A percentile compares a stretch with the other conserved stretches of the same genome.
Conservation (phyloP, 2,329 filamentous ascomycete genomes). For the Alternaria incomplexa region DNA sequence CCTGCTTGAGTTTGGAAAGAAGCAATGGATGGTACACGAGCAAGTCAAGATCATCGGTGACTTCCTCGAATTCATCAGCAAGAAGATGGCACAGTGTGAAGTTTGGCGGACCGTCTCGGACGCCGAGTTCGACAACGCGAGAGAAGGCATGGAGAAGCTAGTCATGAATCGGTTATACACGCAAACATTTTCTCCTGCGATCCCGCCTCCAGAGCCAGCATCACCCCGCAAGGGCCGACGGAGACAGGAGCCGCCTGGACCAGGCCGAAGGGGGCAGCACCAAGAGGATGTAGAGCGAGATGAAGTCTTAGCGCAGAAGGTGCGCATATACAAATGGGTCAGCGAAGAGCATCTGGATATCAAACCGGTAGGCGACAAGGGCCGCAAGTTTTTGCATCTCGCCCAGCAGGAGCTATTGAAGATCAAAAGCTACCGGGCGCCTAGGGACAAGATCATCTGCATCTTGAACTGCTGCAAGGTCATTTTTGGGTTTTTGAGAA, state of each 20-base stretch:
- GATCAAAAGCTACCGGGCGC: conserved; percentile 96
- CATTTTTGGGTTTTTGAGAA: conserved; percentile 92
- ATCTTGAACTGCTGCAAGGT: conserved; percentile 99
- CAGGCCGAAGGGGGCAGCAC: conserved; percentile 90
- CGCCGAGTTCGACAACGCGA: conserved; percentile 96
- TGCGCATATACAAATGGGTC: conserved; percentile 96
- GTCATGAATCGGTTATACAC: conserved; percentile 98
- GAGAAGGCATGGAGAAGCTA: conserved; percentile 98
- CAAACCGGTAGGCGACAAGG: conserved; percentile 80
- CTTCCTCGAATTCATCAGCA: conserved; percentile 93
- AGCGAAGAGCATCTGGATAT: conserved; percentile 94
- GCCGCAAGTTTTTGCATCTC: conserved; percentile 83
- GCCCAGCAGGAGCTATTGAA: conserved; percentile 95
- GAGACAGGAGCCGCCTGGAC: conserved; percentile 66
- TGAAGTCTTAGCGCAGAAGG: conserved; percentile 94
- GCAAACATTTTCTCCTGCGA: conserved; percentile 95
- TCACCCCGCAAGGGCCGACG: conserved; percentile 70
- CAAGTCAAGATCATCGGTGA: conserved; percentile 99
- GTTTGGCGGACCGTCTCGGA: conserved; percentile 96
- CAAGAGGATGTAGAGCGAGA: conserved; percentile 98
- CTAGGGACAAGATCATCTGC: conserved; percentile 97
- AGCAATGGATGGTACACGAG: conserved; percentile 99
- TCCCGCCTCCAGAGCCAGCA: conserved; percentile 79
- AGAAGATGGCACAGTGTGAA: conserved; percentile 97
- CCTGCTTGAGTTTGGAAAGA: conserved; percentile 90